These are phyloP conservation scores for Pyrenochaeta sp. DNA, from an alignment of 2,329 filamentous ascomycete genomes.

Conservation along the genomic window DNA sequence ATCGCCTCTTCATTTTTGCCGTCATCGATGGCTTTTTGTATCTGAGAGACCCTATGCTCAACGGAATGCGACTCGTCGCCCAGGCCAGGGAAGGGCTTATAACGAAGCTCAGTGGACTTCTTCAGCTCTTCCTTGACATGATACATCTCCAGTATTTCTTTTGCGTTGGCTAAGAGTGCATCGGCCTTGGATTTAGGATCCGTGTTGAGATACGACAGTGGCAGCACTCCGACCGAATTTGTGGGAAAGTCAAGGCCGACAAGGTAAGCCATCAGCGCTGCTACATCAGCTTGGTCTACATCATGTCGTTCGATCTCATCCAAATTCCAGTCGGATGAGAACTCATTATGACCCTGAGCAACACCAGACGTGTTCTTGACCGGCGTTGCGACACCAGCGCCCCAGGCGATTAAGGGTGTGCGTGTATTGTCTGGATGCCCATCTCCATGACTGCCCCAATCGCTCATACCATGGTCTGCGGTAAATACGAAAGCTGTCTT, in stretches of 20 bases:
- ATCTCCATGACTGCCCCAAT: constrained; percentile 98
- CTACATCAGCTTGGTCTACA: constrained; percentile 92
- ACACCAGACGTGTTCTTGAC: constrained; percentile 62
- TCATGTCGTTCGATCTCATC: constrained; percentile 85
- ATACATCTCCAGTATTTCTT: constrained; percentile 94
- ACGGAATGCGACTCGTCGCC: constrained; percentile 69
- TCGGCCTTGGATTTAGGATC: constrained; percentile 79
- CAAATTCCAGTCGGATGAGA: constrained; percentile 88
- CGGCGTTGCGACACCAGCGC: constrained; percentile 85
- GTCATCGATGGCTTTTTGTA: constrained; percentile 71
- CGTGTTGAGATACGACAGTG: constrained; percentile 80
- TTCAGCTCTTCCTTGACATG: constrained; percentile 91
- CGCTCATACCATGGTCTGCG: constrained; percentile 98
- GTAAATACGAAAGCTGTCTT: constrained; percentile 97
- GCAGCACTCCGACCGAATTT: constrained; percentile 94
- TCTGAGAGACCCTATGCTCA: constrained; percentile 71
- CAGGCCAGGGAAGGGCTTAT: constrained; percentile 77
- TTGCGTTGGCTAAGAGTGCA: constrained; percentile 83
- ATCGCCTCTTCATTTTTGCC: constrained; percentile 80
- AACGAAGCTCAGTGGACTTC: constrained; percentile 76
- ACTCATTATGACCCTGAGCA: constrained; percentile 85
- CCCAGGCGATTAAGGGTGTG: constrained; percentile 92
- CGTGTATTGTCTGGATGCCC: constrained; percentile 97
- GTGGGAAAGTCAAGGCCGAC: constrained; percentile 88
- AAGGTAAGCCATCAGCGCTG: constrained; percentile 93